A percentile compares a stretch with the other conserved stretches of the same genome.
Evolutionary conservation across 1,284 basidiomycete genomes (phyloP).

Genomic region (Dichomitus squalens): DNA sequence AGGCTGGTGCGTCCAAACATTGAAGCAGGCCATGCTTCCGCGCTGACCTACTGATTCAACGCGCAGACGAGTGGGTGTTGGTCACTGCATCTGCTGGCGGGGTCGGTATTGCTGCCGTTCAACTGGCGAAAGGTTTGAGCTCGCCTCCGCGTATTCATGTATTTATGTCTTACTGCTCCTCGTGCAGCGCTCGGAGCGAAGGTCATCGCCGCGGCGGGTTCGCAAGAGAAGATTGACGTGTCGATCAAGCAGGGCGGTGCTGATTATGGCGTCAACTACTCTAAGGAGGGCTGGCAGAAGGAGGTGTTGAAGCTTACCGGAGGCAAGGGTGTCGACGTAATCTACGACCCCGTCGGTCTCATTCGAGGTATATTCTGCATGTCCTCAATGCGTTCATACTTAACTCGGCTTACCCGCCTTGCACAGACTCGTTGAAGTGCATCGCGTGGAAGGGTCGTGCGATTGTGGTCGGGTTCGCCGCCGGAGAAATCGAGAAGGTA

Average conservation of each 20-base stretch:
- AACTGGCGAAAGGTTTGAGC: constrained; percentile 78
- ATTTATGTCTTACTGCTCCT: constrained; percentile 14
- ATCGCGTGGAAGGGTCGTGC: constrained; percentile 94
- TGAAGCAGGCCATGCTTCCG: background rate
- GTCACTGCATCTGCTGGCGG: constrained; percentile 91
- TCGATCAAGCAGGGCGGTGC: constrained; percentile 71
- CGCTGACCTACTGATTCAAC: constrained; percentile 1
- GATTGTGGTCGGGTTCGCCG: constrained; percentile 91
- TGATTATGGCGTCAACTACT: constrained; percentile 72
- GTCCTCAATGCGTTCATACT: constrained; percentile 2
- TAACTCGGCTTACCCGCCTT: constrained; percentile 10
- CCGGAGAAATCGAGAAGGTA: constrained; percentile 90
- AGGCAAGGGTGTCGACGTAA: constrained; percentile 85
- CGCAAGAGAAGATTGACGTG: constrained; percentile 68
- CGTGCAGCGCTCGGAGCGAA: constrained; percentile 68
- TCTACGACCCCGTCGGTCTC: constrained; percentile 89
- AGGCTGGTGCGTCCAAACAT: constrained; percentile 51
- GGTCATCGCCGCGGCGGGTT: constrained; percentile 81
- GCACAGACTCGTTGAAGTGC: constrained; percentile 79
- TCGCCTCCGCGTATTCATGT: background rate
- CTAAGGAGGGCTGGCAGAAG: constrained; percentile 71
- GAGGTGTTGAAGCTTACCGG: constrained; percentile 73
- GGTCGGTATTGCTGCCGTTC: constrained; percentile 90
- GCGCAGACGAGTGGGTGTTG: constrained; percentile 82
- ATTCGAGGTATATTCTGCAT: constrained; percentile 55